Evolutionary conservation across 129 eudicot genomes (phyloP).

Genomic region (Scalesia atractyloides): DNA sequence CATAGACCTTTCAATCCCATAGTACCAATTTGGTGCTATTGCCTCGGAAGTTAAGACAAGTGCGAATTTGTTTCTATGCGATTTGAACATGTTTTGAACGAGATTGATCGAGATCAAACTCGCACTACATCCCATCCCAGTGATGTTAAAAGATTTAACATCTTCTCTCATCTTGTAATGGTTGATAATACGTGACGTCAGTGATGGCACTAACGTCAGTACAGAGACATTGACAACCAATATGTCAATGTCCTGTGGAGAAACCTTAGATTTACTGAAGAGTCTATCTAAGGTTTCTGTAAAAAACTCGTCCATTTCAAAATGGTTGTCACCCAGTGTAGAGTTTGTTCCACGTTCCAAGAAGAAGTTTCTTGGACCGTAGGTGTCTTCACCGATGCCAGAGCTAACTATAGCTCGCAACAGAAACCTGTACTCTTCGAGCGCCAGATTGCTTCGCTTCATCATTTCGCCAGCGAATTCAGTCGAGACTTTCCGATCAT

Average conservation of each 20-base stretch:
- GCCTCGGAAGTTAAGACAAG: conserved; percentile 49
- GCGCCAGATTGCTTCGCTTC: conserved; percentile 35
- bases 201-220: conserved; percentile 46
- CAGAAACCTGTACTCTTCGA: conserved; percentile 37
- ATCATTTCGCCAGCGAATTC: conserved; percentile 39
- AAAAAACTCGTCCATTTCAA: conserved; percentile 51
- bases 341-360: conserved; percentile 36
- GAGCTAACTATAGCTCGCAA: conserved; percentile 49
- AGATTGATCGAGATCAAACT: conserved; percentile 42
- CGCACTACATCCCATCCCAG: conserved; percentile 61
- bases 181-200: conserved; percentile 41
- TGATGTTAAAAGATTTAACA: conserved; percentile 39
- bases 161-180: conserved; percentile 52
- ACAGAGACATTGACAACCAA: conserved; percentile 55
- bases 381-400: conserved; percentile 52
- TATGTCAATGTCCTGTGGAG: conserved; percentile 48
- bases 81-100: conserved; percentile 47
- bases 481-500: conserved; percentile 36
- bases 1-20: conserved; percentile 46
- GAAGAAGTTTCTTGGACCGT: conserved; percentile 47
- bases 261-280: conserved; percentile 30
- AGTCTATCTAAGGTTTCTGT: conserved; percentile 38
- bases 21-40: conserved; percentile 52
- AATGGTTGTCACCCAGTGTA: conserved; percentile 18
- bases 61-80: conserved; percentile 38